Evolutionary conservation across 768 basidiomycete species (phyloP), one percentile per base, ranked within the genome.

Genomic region (Leccinum obscurum): DNA sequence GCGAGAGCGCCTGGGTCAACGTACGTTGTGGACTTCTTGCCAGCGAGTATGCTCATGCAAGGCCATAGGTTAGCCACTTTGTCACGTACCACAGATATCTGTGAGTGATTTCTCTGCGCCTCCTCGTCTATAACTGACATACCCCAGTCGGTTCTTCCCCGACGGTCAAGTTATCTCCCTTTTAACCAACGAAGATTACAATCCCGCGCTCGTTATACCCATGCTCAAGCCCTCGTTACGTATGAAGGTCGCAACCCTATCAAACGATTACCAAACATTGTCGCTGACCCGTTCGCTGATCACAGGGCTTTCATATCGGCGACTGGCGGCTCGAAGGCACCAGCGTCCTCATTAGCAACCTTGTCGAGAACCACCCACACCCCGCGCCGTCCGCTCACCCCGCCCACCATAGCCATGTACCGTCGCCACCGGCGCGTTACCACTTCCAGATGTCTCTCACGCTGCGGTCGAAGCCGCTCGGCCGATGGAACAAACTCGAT

Each of bases 51-150:
- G 30, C 55, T 65, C 35, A 64, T 51, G 58, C 9, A 62, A 44
- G 13, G 17, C 7, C 59, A 24, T 67, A 92, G 92, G 79, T 92
- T 60, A 90, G 77, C 69, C 93, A 96, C 68, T 80, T 95, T 59
- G 85, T 97, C 68, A 95, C 93, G 6, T 97, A 96, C 73, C 92
- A 95, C 68, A 91, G 95, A 34, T 96, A 93, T 73, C 80, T 97
- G 87, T 91, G 64, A 73, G 88, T 66, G 8, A 7, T n/a, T 3
- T 14, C 20, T 50, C 32, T 24, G 5, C 28, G 32, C 32, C 37
- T 22, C 28, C 54, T 61, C 49, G 6, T 26, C 37, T 32, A 49
- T 5, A 2, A 3, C 44, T 64, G 41, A 70, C 52, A 13, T 52
- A 13, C 57, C 32, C 1, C 66, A 93, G 91, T 50, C 92, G 95